Evolutionary conservation across 2,329 filamentous ascomycete genomes (phyloP).

Genomic region (Epichloe sp.): DNA sequence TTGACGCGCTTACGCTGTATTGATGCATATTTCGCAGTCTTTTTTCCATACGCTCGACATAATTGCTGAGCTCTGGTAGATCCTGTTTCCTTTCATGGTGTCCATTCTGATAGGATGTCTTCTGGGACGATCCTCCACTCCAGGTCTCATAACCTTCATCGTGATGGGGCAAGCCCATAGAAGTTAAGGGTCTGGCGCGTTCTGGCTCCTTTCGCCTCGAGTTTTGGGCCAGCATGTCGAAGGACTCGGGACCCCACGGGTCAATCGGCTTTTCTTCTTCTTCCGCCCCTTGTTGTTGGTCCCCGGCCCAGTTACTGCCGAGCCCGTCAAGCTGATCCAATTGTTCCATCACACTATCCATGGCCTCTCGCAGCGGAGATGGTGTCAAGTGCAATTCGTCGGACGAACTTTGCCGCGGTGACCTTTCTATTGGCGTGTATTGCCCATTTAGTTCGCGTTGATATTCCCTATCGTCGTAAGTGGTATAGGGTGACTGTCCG

Average conservation of each 20-base stretch:
- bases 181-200: slow-evolving; percentile 47
- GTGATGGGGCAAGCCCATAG: slow-evolving; percentile 52
- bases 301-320: slow-evolving; percentile 40
- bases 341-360: slow-evolving; percentile 97
- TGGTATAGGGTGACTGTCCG: slow-evolving; percentile 27
- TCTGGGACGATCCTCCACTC: slow-evolving; percentile 39
- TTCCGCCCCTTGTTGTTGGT: slow-evolving; percentile 20
- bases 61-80: slow-evolving; percentile 65
- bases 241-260: slow-evolving; percentile 87
- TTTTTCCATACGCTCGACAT: slow-evolving; percentile 85
- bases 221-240: slow-evolving; percentile 38
- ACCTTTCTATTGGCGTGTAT: slow-evolving; percentile 43
- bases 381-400: slow-evolving; percentile 61
- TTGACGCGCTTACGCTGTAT: slow-evolving; percentile 29
- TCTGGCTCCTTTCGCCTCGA: slow-evolving; percentile 16
- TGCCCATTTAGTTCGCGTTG: slow-evolving; percentile 14
- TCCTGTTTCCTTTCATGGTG: slow-evolving; percentile 35
- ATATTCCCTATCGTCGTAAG: slow-evolving; percentile 25
- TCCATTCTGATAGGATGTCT: slow-evolving; percentile 28
- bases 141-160: slow-evolving; percentile 51
- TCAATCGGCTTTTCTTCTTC: slow-evolving; percentile 45
- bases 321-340: slow-evolving; percentile 59
- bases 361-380: slow-evolving; percentile 82
- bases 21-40: slow-evolving; percentile 61
- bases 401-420: slow-evolving; percentile 57